phyloP scores from a whole-genome alignment of 2,329 filamentous ascomycete species.

The Xylariaceae sp. region DNA sequence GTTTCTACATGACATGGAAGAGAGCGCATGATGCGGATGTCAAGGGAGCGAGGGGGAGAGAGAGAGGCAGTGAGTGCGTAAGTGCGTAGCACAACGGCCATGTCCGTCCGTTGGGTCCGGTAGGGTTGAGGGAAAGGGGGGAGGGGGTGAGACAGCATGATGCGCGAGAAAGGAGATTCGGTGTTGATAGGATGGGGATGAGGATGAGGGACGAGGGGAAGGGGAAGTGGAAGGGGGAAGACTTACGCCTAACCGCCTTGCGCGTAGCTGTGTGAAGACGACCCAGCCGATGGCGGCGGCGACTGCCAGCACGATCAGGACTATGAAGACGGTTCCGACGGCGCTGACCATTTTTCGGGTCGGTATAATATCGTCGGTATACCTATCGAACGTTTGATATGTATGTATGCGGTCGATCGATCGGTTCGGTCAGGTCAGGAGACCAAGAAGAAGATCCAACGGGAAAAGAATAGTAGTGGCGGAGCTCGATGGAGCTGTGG shows the following conservation, averaged over 20 bases:
- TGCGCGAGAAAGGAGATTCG: neutral
- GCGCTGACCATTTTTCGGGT: slow-evolving; percentile 51
- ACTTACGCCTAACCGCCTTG: slow-evolving; percentile 70
- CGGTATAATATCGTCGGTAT: slow-evolving; percentile 3
- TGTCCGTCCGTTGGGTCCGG: slow-evolving; percentile 4
- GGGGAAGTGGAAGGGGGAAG: slow-evolving; percentile 4
- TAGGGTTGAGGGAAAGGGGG: slow-evolving; percentile 8
- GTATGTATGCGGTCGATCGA: neutral
- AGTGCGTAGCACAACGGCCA: slow-evolving; percentile 3
- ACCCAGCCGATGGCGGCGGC: slow-evolving; percentile 66
- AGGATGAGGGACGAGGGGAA: neutral
- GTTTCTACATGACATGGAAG: neutral
- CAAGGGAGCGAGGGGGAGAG: neutral
- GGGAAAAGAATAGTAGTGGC: neutral
- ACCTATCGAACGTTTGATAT: neutral
- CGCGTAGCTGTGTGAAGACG: slow-evolving; percentile 71
- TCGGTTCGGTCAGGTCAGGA: no score
- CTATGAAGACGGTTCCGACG: slow-evolving; percentile 71
- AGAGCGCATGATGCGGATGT: neutral
- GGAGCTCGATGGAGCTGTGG: neutral
- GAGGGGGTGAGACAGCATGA: slow-evolving; percentile 1
- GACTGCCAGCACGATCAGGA: slow-evolving; percentile 66
- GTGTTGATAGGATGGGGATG: neutral
- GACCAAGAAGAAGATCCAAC: neutral
- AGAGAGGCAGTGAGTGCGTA: neutral